Conservation (phyloP, 352 stramenopile species). For the Aphanomyces astaci region DNA sequence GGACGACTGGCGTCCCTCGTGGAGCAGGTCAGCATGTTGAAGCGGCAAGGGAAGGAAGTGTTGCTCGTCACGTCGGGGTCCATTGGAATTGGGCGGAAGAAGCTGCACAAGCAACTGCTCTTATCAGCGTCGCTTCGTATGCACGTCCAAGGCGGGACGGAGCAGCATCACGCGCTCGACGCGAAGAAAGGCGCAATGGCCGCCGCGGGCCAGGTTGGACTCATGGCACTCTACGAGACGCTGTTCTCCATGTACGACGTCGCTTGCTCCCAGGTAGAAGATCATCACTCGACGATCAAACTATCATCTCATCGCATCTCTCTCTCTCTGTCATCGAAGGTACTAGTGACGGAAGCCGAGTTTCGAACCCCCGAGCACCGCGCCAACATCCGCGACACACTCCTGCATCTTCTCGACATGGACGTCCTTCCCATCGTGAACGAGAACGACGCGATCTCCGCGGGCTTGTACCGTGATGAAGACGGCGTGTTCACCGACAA, state of each 20-base stretch:
- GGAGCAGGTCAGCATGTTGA: conserved; percentile 91
- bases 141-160: conserved; percentile 82
- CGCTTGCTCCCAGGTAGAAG: conserved; percentile 89
- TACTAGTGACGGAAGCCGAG: conserved; percentile 71
- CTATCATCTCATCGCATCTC: too few relatives aligned
- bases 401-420: conserved; percentile 88
- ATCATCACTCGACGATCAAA: too few relatives aligned
- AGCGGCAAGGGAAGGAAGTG: conserved; percentile 85
- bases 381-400: conserved; percentile 81
- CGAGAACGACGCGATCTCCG: conserved; percentile 97
- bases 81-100: conserved; percentile 90
- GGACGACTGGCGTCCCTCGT: conserved; percentile 86
- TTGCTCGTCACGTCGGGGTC: conserved; percentile 85
- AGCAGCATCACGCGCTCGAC: conserved; percentile 81
- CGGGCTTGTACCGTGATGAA: conserved; percentile 92
- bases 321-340: too few relatives aligned
- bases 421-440: conserved; percentile 98
- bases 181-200: conserved; percentile 82
- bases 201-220: conserved; percentile 93
- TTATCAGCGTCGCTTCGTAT: conserved; percentile 79
- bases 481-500: conserved; percentile 96
- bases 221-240: conserved; percentile 97
- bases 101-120: conserved; percentile 91
- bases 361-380: conserved; percentile 81
- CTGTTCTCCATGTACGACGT: conserved; percentile 94